A percentile compares a stretch with the other conserved stretches of the same genome.
These are phyloP conservation scores for Quercus lobata DNA, from an alignment of 331 rosid genomes.

Conservation along the genomic window DNA sequence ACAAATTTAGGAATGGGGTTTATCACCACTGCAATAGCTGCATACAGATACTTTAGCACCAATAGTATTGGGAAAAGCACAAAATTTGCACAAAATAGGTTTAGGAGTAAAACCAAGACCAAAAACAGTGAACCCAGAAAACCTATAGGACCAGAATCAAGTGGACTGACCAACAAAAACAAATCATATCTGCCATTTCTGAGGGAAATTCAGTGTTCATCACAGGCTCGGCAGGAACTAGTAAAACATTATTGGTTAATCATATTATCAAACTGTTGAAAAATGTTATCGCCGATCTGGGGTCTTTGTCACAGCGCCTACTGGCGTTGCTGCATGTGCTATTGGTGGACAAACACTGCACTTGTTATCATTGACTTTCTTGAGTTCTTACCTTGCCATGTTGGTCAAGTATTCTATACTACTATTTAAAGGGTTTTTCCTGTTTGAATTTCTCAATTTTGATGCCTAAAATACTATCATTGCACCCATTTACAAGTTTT, in stretches of 20 bases:
- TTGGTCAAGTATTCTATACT: too few species aligned
- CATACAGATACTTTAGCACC: slow-evolving; percentile 31
- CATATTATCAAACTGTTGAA: slow-evolving; percentile 22
- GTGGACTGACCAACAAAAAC: slow-evolving; percentile 45
- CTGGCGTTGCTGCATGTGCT: slow-evolving; percentile 11
- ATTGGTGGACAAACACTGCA: too few species aligned
- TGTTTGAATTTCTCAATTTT: too few species aligned
- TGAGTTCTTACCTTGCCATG: too few species aligned
- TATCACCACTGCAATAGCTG: slow-evolving; percentile 3
- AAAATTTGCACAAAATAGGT: not conserved
- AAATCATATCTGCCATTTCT: slow-evolving; percentile 25
- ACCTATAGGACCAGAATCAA: not conserved
- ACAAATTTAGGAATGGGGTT: slow-evolving; percentile 3
- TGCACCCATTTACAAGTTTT: too few species aligned
- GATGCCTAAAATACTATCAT: too few species aligned
- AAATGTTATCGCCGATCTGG: slow-evolving; percentile 20
- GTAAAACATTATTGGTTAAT: slow-evolving; percentile 34
- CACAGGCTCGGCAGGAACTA: slow-evolving; percentile 54
- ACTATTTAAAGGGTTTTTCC: too few species aligned
- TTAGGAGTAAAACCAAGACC: not conserved
- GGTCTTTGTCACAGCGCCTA: slow-evolving; percentile 42
- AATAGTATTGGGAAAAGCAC: slow-evolving; percentile 16
- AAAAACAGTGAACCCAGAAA: not conserved
- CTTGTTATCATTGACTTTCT: too few species aligned
- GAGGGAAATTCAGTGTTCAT: slow-evolving; percentile 40